Evolutionary conservation across 192 early-diverging fungal genomes (phyloP).

Genomic region (Coemansia sp.): DNA sequence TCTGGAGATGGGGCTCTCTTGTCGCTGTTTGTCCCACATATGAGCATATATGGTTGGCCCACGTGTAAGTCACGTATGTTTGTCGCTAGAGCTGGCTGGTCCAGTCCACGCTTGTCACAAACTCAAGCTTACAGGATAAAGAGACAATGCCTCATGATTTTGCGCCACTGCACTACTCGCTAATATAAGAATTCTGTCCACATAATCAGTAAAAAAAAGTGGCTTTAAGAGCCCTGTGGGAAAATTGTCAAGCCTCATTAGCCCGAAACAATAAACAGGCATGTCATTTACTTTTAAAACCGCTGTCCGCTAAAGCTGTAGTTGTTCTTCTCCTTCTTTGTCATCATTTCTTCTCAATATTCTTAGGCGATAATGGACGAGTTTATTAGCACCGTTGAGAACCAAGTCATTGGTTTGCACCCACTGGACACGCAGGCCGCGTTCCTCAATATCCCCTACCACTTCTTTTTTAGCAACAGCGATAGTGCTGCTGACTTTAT

Average conservation of each 20-base stretch:
- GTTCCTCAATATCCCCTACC: conserved; percentile 47
- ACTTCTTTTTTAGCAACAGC: conserved; percentile 40
- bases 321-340: neutral
- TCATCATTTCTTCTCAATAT: neutral
- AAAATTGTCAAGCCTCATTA: conserved; percentile 2
- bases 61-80: neutral
- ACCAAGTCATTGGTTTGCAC: conserved; percentile 34
- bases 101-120: neutral
- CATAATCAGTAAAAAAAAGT: neutral
- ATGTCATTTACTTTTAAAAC: neutral
- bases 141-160: neutral
- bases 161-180: neutral
- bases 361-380: conserved; percentile 22
- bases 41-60: neutral
- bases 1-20: neutral
- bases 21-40: neutral
- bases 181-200: too few relatives aligned
- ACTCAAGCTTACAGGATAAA: neutral
- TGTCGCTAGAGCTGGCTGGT: neutral
- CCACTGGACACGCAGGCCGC: conserved; percentile 49
- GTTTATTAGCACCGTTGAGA: conserved; percentile 38
- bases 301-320: neutral
- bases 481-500: conserved; percentile 30
- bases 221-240: neutral
- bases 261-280: neutral